These are phyloP conservation scores for Alternaria viburni DNA, from an alignment of 2,329 filamentous ascomycete species.

Conservation along the genomic window DNA sequence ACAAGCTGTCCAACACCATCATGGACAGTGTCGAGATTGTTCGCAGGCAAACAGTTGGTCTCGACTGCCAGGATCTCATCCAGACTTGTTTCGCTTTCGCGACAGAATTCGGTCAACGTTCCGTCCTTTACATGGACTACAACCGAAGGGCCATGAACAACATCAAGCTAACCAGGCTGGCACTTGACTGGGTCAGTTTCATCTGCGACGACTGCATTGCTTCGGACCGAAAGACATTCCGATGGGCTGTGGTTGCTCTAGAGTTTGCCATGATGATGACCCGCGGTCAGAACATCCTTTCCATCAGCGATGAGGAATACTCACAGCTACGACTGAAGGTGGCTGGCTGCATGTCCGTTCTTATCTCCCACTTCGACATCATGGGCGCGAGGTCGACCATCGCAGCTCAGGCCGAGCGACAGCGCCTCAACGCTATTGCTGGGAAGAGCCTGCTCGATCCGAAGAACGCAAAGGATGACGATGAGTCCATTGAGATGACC, in stretches of 20 bases:
- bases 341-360: conserved; percentile 92
- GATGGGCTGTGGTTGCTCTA: conserved; percentile 93
- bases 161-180: conserved; percentile 88
- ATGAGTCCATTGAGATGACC: conserved; percentile 79
- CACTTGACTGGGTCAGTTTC: conserved; percentile 96
- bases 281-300: conserved; percentile 88
- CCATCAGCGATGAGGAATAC: conserved; percentile 87
- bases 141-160: conserved; percentile 98
- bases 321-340: conserved; percentile 83
- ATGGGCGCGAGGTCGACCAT: conserved; percentile 95
- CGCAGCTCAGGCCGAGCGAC: conserved; percentile 91
- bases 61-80: conserved; percentile 92
- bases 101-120: conserved; percentile 97
- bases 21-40: conserved; percentile 98
- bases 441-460: conserved; percentile 81
- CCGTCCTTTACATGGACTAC: conserved; percentile 92
- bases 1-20: conserved; percentile 95
- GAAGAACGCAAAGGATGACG: conserved; percentile 75
- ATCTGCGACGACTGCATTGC: conserved; percentile 97
- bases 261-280: conserved; percentile 99
- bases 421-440: conserved; percentile 79
- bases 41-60: conserved; percentile 78
- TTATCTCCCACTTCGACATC: conserved; percentile 99
- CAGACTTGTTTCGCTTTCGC: conserved; percentile 98
- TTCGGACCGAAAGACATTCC: conserved; percentile 92